These are phyloP conservation scores for Calocybe indica DNA, from an alignment of 768 basidiomycete genomes.

Conservation along the genomic window DNA sequence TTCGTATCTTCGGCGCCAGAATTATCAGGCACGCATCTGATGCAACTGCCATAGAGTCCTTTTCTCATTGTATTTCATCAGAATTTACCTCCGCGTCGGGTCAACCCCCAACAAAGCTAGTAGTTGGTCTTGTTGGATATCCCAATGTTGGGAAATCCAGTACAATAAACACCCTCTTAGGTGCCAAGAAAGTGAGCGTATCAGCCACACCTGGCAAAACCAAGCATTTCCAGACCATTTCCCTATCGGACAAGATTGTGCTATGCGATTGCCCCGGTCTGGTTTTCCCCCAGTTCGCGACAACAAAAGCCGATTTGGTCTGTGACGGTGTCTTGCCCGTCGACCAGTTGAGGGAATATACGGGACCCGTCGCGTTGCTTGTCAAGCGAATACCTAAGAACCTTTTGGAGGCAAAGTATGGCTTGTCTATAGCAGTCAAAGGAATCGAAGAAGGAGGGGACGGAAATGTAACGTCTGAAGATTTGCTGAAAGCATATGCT, in stretches of 20 bases:
- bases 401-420: conserved; percentile 88
- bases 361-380: conserved; percentile 76
- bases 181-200: conserved; percentile 96
- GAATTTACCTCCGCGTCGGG: conserved; percentile 56
- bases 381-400: conserved; percentile 72
- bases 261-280: conserved; percentile 98
- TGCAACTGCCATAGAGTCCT: not conserved
- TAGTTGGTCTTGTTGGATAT: conserved; percentile 92
- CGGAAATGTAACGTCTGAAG: conserved; percentile 66
- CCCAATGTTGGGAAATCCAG: conserved; percentile 99
- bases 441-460: conserved; percentile 81
- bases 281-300: conserved; percentile 97
- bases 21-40: conserved; percentile 44
- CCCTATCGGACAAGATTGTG: conserved; percentile 79
- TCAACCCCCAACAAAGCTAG: conserved; percentile 56
- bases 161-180: conserved; percentile 93
- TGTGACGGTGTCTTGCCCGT: conserved; percentile 97
- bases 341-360: conserved; percentile 93
- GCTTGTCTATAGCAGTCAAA: conserved; percentile 63
- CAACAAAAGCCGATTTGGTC: conserved; percentile 91
- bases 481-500: conserved; percentile 86
- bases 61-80: conserved; percentile 20
- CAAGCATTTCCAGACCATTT: conserved; percentile 98
- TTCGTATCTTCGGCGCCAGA: conserved; percentile 70
- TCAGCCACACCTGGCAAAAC: conserved; percentile 98